Evolutionary conservation across 2,329 filamentous ascomycete genomes (phyloP).

Genomic region (Colletotrichum lini): DNA sequence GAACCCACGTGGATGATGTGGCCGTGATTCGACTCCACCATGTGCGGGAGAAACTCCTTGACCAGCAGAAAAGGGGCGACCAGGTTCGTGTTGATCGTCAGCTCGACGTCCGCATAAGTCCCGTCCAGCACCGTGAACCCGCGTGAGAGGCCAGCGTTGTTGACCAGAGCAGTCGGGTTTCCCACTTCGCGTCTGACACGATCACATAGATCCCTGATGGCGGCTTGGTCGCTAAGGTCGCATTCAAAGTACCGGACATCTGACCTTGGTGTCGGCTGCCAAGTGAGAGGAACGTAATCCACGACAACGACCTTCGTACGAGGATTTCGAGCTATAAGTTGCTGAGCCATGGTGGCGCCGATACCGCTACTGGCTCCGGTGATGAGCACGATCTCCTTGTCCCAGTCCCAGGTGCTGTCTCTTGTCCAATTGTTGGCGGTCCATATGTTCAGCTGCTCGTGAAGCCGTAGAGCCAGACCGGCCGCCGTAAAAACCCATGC

Average conservation of each 20-base stretch:
- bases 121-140: slow-evolving; percentile 47
- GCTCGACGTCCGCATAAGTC: slow-evolving; percentile 48
- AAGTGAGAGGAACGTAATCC: slow-evolving; percentile 50
- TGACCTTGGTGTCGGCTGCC: slow-evolving; percentile 31
- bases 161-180: slow-evolving; percentile 53
- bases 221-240: slow-evolving; percentile 50
- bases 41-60: slow-evolving; percentile 70
- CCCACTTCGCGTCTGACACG: slow-evolving; percentile 52
- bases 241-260: slow-evolving; percentile 33
- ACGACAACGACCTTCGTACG: slow-evolving; percentile 51
- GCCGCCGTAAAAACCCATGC: slow-evolving; percentile 3
- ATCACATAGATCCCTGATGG: slow-evolving; percentile 48
- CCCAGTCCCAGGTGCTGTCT: slow-evolving; percentile 51
- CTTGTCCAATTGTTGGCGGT: slow-evolving; percentile 47
- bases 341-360: slow-evolving; percentile 52
- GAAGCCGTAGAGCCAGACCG: slow-evolving; percentile 40
- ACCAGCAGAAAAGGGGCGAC: slow-evolving; percentile 71
- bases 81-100: slow-evolving; percentile 61
- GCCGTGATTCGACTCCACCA: slow-evolving; percentile 71
- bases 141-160: slow-evolving; percentile 51
- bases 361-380: slow-evolving; percentile 61
- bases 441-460: slow-evolving; percentile 43
- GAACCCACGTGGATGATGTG: slow-evolving; percentile 74
- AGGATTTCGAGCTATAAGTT: slow-evolving; percentile 47
- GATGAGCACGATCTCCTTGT: slow-evolving; percentile 58